Conservation (phyloP, 2,329 filamentous ascomycete species). For the Teratosphaeria destructans region DNA sequence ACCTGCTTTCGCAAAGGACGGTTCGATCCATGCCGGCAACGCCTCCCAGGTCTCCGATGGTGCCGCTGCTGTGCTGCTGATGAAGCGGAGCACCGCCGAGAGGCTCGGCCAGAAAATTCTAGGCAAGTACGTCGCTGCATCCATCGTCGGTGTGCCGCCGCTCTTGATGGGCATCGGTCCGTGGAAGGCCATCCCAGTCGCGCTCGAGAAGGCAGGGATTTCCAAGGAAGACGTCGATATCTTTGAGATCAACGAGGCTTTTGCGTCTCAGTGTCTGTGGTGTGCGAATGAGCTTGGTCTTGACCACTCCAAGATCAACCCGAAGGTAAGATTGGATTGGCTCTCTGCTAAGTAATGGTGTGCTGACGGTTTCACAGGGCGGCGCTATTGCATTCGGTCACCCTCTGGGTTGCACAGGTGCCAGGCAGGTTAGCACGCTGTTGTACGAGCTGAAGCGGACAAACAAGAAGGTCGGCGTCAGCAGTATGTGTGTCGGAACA, state of each 20-base stretch:
- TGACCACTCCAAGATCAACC: conserved; percentile 81
- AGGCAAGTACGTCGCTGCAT: conserved; percentile 82
- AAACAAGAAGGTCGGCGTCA: conserved; percentile 76
- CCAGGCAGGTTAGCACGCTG: conserved; percentile 84
- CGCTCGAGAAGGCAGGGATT: conserved; percentile 77
- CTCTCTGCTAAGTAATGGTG: conserved; percentile 42
- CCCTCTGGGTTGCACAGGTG: conserved; percentile 87
- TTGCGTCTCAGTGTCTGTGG: conserved; percentile 90
- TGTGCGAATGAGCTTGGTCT: conserved; percentile 81
- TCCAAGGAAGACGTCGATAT: conserved; percentile 87
- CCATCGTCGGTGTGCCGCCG: conserved; percentile 79
- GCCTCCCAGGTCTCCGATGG: conserved; percentile 93
- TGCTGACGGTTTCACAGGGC: conserved; percentile 3
- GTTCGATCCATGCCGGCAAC: conserved; percentile 91
- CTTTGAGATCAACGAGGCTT: conserved; percentile 98
- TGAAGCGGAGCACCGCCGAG: conserved; percentile 88
- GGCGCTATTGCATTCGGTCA: conserved; percentile 43
- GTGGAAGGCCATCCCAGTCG: conserved; percentile 90
- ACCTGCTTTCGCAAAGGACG: conserved; percentile 82
- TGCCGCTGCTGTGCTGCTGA: conserved; percentile 86
- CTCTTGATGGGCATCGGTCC: conserved; percentile 94
- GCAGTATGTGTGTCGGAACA: conserved; percentile 92
- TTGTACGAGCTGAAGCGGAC: conserved; percentile 81
- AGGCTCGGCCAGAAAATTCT: conserved; percentile 77
- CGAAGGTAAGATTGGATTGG: conserved; percentile 80